phyloP scores from a whole-genome alignment of 2,329 filamentous ascomycete genomes.

The Cladosporium colombiae region DNA sequence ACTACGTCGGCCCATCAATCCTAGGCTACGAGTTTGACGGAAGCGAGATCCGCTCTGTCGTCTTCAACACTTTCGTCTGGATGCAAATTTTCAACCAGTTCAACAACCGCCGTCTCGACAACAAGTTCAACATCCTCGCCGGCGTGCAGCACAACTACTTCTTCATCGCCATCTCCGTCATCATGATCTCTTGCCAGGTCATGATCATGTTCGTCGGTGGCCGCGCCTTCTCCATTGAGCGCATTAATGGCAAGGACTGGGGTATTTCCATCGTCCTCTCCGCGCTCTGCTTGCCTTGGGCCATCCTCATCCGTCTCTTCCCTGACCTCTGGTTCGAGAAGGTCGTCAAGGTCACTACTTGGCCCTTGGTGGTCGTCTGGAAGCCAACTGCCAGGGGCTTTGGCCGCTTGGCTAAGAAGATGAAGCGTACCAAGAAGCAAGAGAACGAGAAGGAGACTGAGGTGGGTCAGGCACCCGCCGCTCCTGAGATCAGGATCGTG shows the following conservation, averaged over 20 bases:
- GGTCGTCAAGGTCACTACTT: constrained; percentile 25
- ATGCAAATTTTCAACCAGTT: constrained; percentile 99
- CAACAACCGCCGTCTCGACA: constrained; percentile 94
- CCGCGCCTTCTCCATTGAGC: constrained; percentile 72
- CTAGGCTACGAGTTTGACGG: constrained; percentile 57
- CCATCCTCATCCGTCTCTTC: constrained; percentile 75
- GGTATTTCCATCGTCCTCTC: constrained; percentile 82
- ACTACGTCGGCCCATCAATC: constrained; percentile 68
- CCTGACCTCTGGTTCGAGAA: constrained; percentile 67
- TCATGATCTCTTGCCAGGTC: constrained; percentile 87
- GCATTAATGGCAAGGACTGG: constrained; percentile 75
- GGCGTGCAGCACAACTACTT: constrained; percentile 82
- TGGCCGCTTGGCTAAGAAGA: constrained; percentile 12
- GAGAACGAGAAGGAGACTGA: constrained; percentile 6
- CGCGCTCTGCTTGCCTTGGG: constrained; percentile 78
- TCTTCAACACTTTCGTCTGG: constrained; percentile 99
- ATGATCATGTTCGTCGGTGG: constrained; percentile 89
- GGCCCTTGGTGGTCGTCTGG: constrained; percentile 12
- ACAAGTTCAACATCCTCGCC: constrained; percentile 93
- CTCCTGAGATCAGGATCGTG: constrained; percentile 9
- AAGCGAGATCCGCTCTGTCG: constrained; percentile 69
- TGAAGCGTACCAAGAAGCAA: constrained; percentile 16
- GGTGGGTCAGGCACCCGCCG: not conserved
- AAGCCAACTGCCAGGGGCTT: constrained; percentile 6
- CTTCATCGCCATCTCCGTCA: constrained; percentile 79